A percentile compares a stretch with the other conserved stretches of the same genome.
Evolutionary conservation across 306 rosid species (phyloP).

Genomic region (Castanopsis chinensis): DNA sequence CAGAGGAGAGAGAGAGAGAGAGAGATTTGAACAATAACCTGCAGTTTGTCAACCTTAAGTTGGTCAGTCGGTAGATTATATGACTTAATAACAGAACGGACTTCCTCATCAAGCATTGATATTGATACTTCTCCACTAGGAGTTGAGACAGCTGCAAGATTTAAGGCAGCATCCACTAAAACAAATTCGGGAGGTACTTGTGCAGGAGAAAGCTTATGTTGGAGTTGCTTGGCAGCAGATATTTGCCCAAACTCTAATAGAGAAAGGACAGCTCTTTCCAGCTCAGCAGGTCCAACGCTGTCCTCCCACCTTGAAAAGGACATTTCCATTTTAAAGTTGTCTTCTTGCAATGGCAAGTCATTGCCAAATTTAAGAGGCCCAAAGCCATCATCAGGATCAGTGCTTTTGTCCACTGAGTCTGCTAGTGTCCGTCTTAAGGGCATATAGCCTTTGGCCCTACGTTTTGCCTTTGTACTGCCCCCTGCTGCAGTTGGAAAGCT

Average conservation of each 20-base stretch:
- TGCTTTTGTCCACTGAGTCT: constrained; percentile 57
- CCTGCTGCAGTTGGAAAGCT: constrained; percentile 50
- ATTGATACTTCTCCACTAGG: constrained; percentile 49
- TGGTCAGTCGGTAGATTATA: constrained; percentile 43
- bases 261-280: constrained; percentile 92
- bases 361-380: constrained; percentile 45
- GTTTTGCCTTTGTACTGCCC: constrained; percentile 74
- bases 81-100: constrained; percentile 52
- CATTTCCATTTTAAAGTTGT: constrained; percentile 63
- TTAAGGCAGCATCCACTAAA: constrained; percentile 85
- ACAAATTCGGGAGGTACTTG: constrained; percentile 71
- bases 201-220: constrained; percentile 82
- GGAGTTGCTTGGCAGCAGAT: constrained; percentile 89
- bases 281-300: constrained; percentile 87
- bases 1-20: constrained; percentile 23
- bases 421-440: constrained; percentile 52
- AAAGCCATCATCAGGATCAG: constrained; percentile 64
- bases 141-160: constrained; percentile 74
- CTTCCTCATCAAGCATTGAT: constrained; percentile 76
- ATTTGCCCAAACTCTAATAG: constrained; percentile 94
- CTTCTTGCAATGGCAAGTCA: constrained; percentile 68
- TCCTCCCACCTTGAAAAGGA: constrained; percentile 93
- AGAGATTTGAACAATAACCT: constrained; percentile 48
- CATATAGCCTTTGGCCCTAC: constrained; percentile 78
- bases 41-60: constrained; percentile 53